These are phyloP conservation scores for Nannochloropsis gaditana DNA, from an alignment of 108 stramenopile species.

Conservation along the genomic window DNA sequence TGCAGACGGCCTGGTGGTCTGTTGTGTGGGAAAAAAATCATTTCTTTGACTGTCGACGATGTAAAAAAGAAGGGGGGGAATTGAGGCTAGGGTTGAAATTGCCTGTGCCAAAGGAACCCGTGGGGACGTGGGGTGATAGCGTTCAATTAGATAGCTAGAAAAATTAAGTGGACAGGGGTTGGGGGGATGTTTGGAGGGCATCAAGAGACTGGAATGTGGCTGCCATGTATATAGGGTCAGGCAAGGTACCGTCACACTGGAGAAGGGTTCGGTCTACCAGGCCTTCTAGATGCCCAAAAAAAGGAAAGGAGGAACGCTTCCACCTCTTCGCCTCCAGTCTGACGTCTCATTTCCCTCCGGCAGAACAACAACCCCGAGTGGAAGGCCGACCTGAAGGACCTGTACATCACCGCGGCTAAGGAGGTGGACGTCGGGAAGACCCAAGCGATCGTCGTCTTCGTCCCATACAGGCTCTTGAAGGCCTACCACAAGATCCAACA, in stretches of 20 bases:
- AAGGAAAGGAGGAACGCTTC: not conserved
- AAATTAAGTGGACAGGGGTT: too few relatives aligned
- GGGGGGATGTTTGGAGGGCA: not conserved
- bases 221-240: not conserved
- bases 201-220: not conserved
- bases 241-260: not conserved
- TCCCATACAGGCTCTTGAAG: slow-evolving; percentile 90
- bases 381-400: slow-evolving; percentile 66
- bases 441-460: slow-evolving; percentile 90
- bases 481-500: slow-evolving; percentile 93
- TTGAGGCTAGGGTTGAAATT: too few relatives aligned
- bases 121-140: too few relatives aligned
- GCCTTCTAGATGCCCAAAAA: not conserved
- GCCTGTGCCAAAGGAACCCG: too few relatives aligned
- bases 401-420: slow-evolving; percentile 97
- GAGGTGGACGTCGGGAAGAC: slow-evolving; percentile 68
- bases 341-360: not conserved
- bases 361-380: slow-evolving; percentile 70
- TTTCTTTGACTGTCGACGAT: too few relatives aligned
- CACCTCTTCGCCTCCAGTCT: not conserved
- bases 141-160: too few relatives aligned
- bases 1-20: too few relatives aligned
- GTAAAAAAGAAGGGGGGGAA: too few relatives aligned
- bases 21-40: too few relatives aligned
- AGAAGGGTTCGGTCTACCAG: not conserved